Conservation (phyloP, 192 early-diverging fungal genomes). For the Coemansia javaensis region DNA sequence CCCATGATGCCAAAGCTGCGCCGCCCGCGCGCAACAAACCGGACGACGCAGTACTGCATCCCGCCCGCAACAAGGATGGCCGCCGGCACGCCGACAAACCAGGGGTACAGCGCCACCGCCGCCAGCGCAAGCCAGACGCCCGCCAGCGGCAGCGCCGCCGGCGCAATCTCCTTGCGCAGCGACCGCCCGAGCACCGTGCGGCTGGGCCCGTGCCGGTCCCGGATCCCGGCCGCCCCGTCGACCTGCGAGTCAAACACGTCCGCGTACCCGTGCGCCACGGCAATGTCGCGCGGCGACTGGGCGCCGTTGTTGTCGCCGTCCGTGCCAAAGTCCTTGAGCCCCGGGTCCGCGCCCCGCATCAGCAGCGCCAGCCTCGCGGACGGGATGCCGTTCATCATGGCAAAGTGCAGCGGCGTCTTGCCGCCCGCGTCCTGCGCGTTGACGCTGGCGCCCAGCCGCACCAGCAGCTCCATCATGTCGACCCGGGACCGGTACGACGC, state of each 20-base stretch:
- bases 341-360: conserved; percentile 64
- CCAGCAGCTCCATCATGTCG: conserved; percentile 61
- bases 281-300: conserved; percentile 80
- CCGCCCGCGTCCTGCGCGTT: conserved; percentile 65
- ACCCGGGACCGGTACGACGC: conserved; percentile 82
- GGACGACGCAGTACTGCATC: conserved; percentile 58
- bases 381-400: conserved; percentile 60
- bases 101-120: conserved; percentile 60
- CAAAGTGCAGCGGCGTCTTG: conserved; percentile 89
- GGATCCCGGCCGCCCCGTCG: conserved; percentile 15
- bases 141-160: conserved; percentile 67
- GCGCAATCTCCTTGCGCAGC: conserved; percentile 56
- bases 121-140: conserved; percentile 56
- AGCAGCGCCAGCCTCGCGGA: conserved; percentile 63
- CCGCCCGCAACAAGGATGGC: conserved; percentile 49
- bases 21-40: conserved; percentile 54
- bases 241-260: conserved; percentile 37
- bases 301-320: conserved; percentile 20
- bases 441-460: conserved; percentile 66
- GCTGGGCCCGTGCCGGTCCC: conserved; percentile 17
- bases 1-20: conserved; percentile 58
- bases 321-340: conserved; percentile 50
- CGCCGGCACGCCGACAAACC: conserved; percentile 73
- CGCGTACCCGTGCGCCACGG: conserved; percentile 57
- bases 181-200: conserved; percentile 14